phyloP scores from a whole-genome alignment of 2,329 filamentous ascomycete species.

The Penicillium sclerotiorum region DNA sequence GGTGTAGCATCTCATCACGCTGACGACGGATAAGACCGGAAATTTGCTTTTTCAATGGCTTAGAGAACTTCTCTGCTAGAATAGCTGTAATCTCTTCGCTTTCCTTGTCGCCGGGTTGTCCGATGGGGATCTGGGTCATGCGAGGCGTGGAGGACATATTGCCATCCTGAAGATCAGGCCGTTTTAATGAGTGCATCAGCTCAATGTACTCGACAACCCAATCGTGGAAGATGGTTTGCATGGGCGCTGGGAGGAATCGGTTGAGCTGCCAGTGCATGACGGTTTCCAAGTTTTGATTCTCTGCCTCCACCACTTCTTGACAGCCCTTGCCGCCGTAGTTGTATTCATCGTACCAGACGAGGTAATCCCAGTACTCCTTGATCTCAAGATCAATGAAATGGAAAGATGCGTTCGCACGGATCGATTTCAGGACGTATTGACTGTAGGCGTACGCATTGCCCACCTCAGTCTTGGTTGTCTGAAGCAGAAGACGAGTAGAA shows the following conservation, averaged over 20 bases:
- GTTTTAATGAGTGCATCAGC: slow-evolving; percentile 86
- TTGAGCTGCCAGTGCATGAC: slow-evolving; percentile 99
- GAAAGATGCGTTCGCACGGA: slow-evolving; percentile 92
- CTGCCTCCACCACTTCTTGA: slow-evolving; percentile 72
- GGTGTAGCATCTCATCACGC: slow-evolving; percentile 84
- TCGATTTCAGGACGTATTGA: slow-evolving; percentile 96
- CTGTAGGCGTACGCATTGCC: slow-evolving; percentile 96
- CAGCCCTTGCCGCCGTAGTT: slow-evolving; percentile 97
- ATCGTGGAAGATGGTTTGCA: slow-evolving; percentile 84
- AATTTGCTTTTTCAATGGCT: slow-evolving; percentile 87
- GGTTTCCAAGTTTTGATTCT: slow-evolving; percentile 80
- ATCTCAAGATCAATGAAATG: slow-evolving; percentile 97
- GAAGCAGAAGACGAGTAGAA: slow-evolving; percentile 82
- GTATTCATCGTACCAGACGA: slow-evolving; percentile 98
- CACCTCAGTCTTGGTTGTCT: slow-evolving; percentile 95
- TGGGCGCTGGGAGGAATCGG: slow-evolving; percentile 76
- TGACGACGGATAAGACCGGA: slow-evolving; percentile 78
- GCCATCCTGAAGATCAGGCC: slow-evolving; percentile 58
- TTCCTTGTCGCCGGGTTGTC: slow-evolving; percentile 61
- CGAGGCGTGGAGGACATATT: slow-evolving; percentile 61
- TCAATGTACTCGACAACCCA: slow-evolving; percentile 96
- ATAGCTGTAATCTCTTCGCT: slow-evolving; percentile 65
- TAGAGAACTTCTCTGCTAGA: slow-evolving; percentile 81
- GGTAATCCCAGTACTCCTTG: slow-evolving; percentile 98
- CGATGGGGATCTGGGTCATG: slow-evolving; percentile 63